These are phyloP conservation scores for Stephanodiscus triporus DNA, from an alignment of 108 stramenopile species.

Conservation along the genomic window DNA sequence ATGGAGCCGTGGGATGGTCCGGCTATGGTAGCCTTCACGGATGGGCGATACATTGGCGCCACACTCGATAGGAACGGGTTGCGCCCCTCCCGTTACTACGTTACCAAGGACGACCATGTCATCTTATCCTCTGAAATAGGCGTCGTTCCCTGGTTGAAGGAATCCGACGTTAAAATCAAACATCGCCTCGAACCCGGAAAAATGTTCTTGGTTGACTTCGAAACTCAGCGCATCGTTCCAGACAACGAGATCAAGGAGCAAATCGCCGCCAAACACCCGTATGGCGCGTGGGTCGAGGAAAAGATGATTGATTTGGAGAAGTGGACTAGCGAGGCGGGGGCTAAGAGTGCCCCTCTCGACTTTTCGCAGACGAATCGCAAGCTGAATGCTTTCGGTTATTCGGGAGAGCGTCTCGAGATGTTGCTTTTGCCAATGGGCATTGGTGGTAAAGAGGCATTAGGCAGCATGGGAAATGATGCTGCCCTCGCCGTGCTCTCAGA, in stretches of 20 bases:
- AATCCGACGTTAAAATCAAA: constrained; percentile 88
- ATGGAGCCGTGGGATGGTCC: constrained; percentile 99
- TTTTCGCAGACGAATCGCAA: constrained; percentile 81
- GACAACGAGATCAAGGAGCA: constrained; percentile 97
- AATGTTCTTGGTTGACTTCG: constrained; percentile 97
- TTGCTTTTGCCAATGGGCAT: constrained; percentile 93
- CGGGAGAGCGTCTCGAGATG: constrained; percentile 93
- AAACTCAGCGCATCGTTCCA: constrained; percentile 90
- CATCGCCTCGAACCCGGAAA: constrained; percentile 97
- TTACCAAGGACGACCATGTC: constrained; percentile 95
- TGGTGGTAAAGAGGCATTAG: constrained; percentile 93
- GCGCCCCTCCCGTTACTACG: constrained; percentile 95
- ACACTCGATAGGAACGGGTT: constrained; percentile 95
- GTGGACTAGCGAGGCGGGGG: constrained; percentile 62
- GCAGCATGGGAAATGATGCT: constrained; percentile 98
- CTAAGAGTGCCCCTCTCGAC: constrained; percentile 60
- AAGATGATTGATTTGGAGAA: constrained; percentile 76
- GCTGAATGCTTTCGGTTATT: constrained; percentile 93
- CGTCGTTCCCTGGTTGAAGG: constrained; percentile 86
- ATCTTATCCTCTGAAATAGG: constrained; percentile 95
- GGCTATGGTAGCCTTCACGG: constrained; percentile 98
- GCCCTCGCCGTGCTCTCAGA: constrained; percentile 95
- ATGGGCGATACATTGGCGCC: constrained; percentile 93
- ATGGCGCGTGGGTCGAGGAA: constrained; percentile 90
- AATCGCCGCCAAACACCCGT: constrained; percentile 85